Evolutionary conservation across 2,329 filamentous ascomycete genomes (phyloP).

Genomic region (Orbilia blumenaviensis): DNA sequence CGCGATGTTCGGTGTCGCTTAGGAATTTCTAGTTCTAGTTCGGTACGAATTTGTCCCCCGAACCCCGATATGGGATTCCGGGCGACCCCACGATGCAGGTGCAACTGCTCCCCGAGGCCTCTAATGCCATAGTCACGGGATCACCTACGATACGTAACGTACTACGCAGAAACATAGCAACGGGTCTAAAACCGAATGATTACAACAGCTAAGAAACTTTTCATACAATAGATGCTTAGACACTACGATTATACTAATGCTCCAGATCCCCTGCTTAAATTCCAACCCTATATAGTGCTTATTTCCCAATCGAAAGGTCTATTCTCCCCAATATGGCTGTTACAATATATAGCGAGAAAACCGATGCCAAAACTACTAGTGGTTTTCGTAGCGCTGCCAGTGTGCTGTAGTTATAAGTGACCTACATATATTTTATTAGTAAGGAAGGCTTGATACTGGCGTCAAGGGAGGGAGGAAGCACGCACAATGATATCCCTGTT

Average conservation of each 20-base stretch:
- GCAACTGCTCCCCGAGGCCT: background rate
- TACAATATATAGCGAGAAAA: constrained; percentile 76
- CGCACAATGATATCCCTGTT: constrained; percentile 77
- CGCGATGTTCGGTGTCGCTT: constrained; percentile 45
- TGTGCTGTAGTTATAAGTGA: constrained; percentile 86
- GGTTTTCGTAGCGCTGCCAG: constrained; percentile 83
- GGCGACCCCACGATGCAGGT: background rate
- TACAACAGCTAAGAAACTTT: constrained; percentile 37
- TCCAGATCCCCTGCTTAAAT: background rate
- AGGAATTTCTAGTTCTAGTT: constrained; percentile 11
- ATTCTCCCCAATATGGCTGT: constrained; percentile 80
- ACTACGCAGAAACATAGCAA: background rate
- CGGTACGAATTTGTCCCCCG: background rate
- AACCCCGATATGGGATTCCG: background rate
- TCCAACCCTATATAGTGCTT: constrained; percentile 58
- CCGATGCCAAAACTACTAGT: constrained; percentile 77
- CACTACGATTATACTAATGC: constrained; percentile 14
- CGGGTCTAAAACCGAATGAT: constrained; percentile 6
- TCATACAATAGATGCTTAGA: constrained; percentile 29
- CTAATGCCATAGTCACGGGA: background rate
- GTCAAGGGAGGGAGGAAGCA: background rate
- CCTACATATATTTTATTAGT: constrained; percentile 58
- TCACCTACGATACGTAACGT: background rate
- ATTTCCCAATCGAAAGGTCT: constrained; percentile 79
- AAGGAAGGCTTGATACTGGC: background rate